Conservation (phyloP, 805 yeast species). For the Priceomyces carsonii region DNA sequence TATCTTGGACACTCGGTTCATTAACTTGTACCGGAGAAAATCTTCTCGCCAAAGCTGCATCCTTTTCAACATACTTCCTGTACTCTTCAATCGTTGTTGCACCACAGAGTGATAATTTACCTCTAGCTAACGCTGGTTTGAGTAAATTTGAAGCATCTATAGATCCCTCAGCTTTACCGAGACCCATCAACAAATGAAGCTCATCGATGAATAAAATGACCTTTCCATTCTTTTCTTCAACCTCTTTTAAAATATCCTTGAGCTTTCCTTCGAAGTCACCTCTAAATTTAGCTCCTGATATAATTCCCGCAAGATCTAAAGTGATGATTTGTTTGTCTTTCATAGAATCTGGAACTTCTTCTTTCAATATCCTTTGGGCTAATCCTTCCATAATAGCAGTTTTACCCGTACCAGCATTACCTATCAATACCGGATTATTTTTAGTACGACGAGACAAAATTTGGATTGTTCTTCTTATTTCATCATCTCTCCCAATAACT, state of each 20-base stretch:
- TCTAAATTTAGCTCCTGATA: constrained; percentile 92
- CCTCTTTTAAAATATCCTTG: constrained; percentile 77
- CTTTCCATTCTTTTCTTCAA: constrained; percentile 73
- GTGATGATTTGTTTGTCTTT: constrained; percentile 82
- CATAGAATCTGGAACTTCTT: constrained; percentile 94
- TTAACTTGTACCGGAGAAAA: constrained; percentile 84
- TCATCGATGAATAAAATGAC: constrained; percentile 88
- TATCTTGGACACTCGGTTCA: constrained; percentile 89
- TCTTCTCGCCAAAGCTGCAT: constrained; percentile 92
- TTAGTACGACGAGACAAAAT: constrained; percentile 90
- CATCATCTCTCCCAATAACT: constrained; percentile 95
- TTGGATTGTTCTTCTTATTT: constrained; percentile 89
- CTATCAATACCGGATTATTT: constrained; percentile 93
- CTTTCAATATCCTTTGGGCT: constrained; percentile 88
- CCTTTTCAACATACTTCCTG: constrained; percentile 90
- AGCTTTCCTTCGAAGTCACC: constrained; percentile 95
- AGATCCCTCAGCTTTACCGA: constrained; percentile 92
- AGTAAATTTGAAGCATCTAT: constrained; percentile 93
- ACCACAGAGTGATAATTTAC: constrained; percentile 89
- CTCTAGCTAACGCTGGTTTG: constrained; percentile 93
- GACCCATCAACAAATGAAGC: constrained; percentile 82
- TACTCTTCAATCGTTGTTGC: constrained; percentile 96
- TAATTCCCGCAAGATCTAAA: constrained; percentile 82
- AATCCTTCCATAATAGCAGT: constrained; percentile 96
- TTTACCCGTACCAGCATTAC: constrained; percentile 98